phyloP scores from a whole-genome alignment of 2,329 filamentous ascomycete species.

The Botryosphaeria dothidea region DNA sequence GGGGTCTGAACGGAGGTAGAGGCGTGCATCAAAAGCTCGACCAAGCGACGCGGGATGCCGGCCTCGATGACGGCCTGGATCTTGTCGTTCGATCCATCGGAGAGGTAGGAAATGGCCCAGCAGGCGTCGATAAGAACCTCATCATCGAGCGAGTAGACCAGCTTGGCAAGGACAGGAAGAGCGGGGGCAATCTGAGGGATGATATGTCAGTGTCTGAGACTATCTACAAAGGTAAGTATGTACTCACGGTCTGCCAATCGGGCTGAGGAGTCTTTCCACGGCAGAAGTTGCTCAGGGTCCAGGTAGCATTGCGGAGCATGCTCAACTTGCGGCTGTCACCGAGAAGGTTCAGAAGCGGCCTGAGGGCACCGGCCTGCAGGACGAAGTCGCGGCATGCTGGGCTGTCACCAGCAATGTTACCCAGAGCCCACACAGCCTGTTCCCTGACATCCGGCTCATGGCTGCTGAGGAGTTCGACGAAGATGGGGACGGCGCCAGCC shows the following conservation, averaged over 20 bases:
- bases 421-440: constrained; percentile 97
- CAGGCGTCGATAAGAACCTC: constrained; percentile 98
- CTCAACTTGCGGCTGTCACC: constrained; percentile 98
- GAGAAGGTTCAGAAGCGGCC: constrained; percentile 83
- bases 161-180: constrained; percentile 90
- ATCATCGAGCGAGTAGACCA: constrained; percentile 97
- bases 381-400: constrained; percentile 97
- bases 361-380: constrained; percentile 84
- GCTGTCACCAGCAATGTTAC: constrained; percentile 98
- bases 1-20: constrained; percentile 98
- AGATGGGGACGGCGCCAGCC: constrained; percentile 96
- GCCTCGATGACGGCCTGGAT: constrained; percentile 99
- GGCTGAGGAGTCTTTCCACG: constrained; percentile 99
- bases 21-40: constrained; percentile 96
- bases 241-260: constrained; percentile 89
- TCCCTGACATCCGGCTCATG: constrained; percentile 97
- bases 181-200: constrained; percentile 81
- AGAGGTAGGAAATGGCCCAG: constrained; percentile 99
- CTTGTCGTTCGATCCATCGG: constrained; percentile 97
- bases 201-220: background rate
- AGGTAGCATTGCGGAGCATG: constrained; percentile 98
- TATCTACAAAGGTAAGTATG: background rate
- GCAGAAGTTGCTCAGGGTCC: constrained; percentile 99
- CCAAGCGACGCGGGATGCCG: constrained; percentile 91
- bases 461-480: constrained; percentile 92